Evolutionary conservation across 2,329 filamentous ascomycete genomes (phyloP), one percentile per base, ranked within the genome.

Genomic region (Fusarium acutatum): DNA sequence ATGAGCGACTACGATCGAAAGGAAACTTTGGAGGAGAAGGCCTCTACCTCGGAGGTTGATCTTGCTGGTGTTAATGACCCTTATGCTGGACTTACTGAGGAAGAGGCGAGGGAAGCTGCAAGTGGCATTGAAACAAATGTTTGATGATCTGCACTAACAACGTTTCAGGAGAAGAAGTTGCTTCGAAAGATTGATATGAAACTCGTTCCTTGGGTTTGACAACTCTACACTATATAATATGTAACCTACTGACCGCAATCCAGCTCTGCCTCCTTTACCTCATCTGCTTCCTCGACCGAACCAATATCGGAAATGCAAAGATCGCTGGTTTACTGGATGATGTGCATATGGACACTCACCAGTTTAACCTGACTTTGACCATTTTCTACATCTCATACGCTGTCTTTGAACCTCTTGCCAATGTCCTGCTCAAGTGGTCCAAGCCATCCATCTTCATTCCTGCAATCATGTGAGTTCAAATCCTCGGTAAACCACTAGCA

Each of bases 301-400:
- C 94, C 32, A 96, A 96, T 77, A 93, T 95, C 67, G 93, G 93
- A 49, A 88, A 88, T 82, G 94, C 89, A 41, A 91, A 90, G 73
- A 88, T 91, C 67, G 88, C 87, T 30, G 83, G 85, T 56, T 81
- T 90, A 17, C 73, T 82, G 34, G 74, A 85, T 17, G 90, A 93
- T 64, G 83, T 96, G 22, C 73, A 87, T 37, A 89, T 96, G 86
- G 87, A 86, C 1, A 86, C 88, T 6, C 82, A 85, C 11, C 86
- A 93, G 78, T 97, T 95, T 83, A 95, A 95, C 80, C 86, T 88
- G 28, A 89, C 91, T 1, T 86, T 97, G 13, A 94, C 93, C 38
- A 92, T 97, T 75, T 97, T 97, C 84, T 97, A 97, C 83, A 87
- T 97, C 56, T 94, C 93, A 1, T 97, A 97, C 80, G 88, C 93